Base-by-base conservation (phyloP, 257 asterid genomes). In the Fraxinus excelsior region DNA sequence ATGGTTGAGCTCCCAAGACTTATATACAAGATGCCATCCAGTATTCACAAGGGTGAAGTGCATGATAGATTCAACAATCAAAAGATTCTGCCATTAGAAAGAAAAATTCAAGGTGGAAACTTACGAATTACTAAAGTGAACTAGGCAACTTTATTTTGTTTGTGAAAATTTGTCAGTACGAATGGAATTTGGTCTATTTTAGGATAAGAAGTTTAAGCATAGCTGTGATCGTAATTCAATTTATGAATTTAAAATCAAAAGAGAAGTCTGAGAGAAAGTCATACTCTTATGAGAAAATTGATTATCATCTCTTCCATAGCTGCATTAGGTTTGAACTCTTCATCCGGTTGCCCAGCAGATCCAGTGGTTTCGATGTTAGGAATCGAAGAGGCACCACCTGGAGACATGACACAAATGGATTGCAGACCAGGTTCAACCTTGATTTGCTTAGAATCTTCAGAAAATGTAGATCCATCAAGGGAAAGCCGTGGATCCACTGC, bases 231-330 rank as follows among this genome's bases (percentile, higher is more conserved):
- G 16, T 46, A 46, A 5, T 46, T 53, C 64, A 53, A 53, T 53
- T 53, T 19, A n/a, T 18, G 14, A 14, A 53, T 19, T 53, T 42
- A 42, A 77, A 62, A 31, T 51, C 25, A 76, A 71, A 85, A 74
- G 80, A 68, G 71, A 13, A 16, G 72, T 51, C 46, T 40, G 84
- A 72, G 75, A 80, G 64, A 51, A 26, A 71, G 31, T 51, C 92
- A 76, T 90, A 96, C 99, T 85, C 99, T 87, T 76, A 96, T 96
- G 28, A 96, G 96, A 83, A 96, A 96, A 82, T 96, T 96, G 88
- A 96, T 96, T 66, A 96, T 96, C 99, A 96, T 96, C 87, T 96
- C 99, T 85, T 96, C 99, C 99, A 96, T 96, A 68, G 99, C 99
- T 6, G 99, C 99, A 84, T 96, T 96, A 78, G 99, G 99, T 88